phyloP scores from a whole-genome alignment of 208 protist genomes.

The Crithidia thermophila region DNA sequence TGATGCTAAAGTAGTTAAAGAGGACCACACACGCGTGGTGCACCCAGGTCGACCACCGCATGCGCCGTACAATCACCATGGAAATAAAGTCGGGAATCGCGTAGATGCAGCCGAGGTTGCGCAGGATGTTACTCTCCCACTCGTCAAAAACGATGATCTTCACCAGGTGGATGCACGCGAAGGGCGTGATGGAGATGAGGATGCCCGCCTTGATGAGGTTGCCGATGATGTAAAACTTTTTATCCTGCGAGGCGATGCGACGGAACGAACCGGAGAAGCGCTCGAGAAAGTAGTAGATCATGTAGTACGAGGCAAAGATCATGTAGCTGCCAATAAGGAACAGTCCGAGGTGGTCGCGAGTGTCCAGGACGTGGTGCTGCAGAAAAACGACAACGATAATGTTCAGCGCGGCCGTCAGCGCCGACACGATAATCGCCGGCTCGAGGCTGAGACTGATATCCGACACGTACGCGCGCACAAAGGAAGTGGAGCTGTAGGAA shows the following conservation, averaged over 20 bases:
- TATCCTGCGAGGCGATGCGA: constrained; percentile 82
- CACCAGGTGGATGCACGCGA: constrained; percentile 76
- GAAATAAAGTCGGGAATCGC: constrained; percentile 93
- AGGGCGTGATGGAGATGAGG: constrained; percentile 88
- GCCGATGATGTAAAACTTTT: constrained; percentile 93
- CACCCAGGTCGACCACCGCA: constrained; percentile 90
- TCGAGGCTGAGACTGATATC: constrained; percentile 71
- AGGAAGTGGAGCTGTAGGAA: constrained; percentile 79
- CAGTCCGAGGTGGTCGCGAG: constrained; percentile 84
- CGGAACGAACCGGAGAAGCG: constrained; percentile 76
- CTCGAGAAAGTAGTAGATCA: constrained; percentile 90
- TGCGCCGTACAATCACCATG: constrained; percentile 89
- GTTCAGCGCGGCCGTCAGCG: constrained; percentile 68
- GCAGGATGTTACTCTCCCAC: constrained; percentile 87
- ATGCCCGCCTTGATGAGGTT: constrained; percentile 92
- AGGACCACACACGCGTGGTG: constrained; percentile 90
- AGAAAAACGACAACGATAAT: constrained; percentile 76
- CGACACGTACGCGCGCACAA: constrained; percentile 84
- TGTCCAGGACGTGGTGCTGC: constrained; percentile 84
- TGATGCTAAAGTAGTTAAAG: constrained; percentile 92
- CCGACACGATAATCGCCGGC: constrained; percentile 72
- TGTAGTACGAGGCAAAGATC: constrained; percentile 87
- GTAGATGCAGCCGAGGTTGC: constrained; percentile 94
- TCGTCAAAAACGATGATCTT: constrained; percentile 83
- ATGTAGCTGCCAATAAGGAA: constrained; percentile 90